phyloP scores from a whole-genome alignment of 306 rosid genomes.

The Dryas octopetala region DNA sequence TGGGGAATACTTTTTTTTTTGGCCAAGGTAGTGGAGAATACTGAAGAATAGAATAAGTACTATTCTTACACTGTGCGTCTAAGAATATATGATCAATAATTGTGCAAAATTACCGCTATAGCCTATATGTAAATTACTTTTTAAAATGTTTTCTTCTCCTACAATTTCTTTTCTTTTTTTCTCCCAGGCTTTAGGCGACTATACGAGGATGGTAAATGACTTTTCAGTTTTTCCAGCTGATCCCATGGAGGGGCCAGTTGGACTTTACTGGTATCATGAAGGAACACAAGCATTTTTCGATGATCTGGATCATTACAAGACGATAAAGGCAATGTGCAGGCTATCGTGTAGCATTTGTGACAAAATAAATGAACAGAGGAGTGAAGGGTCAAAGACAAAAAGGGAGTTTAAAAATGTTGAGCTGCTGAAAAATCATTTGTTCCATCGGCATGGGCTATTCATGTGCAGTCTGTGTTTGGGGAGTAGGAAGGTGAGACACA shows the following conservation, averaged over 20 bases:
- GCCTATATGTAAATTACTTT: background rate
- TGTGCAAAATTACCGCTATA: background rate
- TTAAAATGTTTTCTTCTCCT: background rate
- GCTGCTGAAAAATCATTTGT: constrained; percentile 18
- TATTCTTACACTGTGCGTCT: background rate
- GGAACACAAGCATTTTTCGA: constrained; percentile 71
- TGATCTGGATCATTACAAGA: constrained; percentile 74
- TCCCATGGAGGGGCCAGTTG: constrained; percentile 65
- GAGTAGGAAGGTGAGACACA: constrained; percentile 22
- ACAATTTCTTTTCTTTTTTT: background rate
- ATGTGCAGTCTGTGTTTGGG: constrained; percentile 22
- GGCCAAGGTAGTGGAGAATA: background rate
- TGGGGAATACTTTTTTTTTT: background rate
- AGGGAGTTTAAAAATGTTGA: constrained; percentile 22
- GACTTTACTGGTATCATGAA: constrained; percentile 69
- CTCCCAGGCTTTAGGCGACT: constrained; percentile 73
- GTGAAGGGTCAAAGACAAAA: constrained; percentile 5
- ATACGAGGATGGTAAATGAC: constrained; percentile 63
- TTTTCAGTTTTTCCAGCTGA: constrained; percentile 52
- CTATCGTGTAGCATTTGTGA: constrained; percentile 27
- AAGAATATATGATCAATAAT: background rate
- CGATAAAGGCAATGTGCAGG: constrained; percentile 77
- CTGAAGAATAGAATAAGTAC: background rate
- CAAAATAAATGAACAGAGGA: constrained; percentile 10
- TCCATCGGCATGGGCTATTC: constrained; percentile 15